These are phyloP conservation scores for Globisporangium echinulatum DNA, from an alignment of 352 stramenopile species.

Conservation along the genomic window DNA sequence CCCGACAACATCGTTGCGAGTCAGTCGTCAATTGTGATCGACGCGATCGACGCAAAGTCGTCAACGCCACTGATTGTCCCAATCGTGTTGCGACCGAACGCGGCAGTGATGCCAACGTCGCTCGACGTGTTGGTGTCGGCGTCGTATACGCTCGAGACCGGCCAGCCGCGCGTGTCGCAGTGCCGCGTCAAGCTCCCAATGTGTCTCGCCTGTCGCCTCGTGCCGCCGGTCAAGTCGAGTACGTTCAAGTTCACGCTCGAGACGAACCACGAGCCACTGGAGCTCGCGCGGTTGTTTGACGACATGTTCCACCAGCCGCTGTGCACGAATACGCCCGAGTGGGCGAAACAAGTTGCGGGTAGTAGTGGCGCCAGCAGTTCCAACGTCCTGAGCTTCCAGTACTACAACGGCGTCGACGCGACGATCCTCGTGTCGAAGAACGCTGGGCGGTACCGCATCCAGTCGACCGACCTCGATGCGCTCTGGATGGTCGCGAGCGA, in stretches of 20 bases:
- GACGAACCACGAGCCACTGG: conserved; percentile 75
- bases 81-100: conserved; percentile 41
- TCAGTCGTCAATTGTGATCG: conserved; percentile 64
- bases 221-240: conserved; percentile 71
- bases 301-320: conserved; percentile 83
- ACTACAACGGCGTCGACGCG: conserved; percentile 78
- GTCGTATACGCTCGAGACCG: conserved; percentile 64
- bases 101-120: conserved; percentile 51
- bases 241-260: conserved; percentile 87
- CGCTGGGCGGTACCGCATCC: conserved; percentile 81
- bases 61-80: conserved; percentile 63
- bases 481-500: conserved; percentile 79
- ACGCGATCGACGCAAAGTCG: conserved; percentile 54
- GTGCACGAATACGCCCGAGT: conserved; percentile 38
- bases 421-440: conserved; percentile 90
- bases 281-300: conserved; percentile 74
- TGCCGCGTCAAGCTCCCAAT: conserved; percentile 67
- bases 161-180: conserved; percentile 63
- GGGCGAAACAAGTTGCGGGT: conserved; percentile 56
- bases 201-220: conserved; percentile 58
- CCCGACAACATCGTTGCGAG: conserved; percentile 56
- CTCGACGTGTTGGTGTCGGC: conserved; percentile 58
- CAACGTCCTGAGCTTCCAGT: conserved; percentile 86
- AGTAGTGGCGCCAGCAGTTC: conserved; percentile 25
- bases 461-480: conserved; percentile 76